Evolutionary conservation across 2,329 filamentous ascomycete genomes (phyloP), one percentile per base, ranked within the genome.

Genomic region (Aspergillus udagawae): DNA sequence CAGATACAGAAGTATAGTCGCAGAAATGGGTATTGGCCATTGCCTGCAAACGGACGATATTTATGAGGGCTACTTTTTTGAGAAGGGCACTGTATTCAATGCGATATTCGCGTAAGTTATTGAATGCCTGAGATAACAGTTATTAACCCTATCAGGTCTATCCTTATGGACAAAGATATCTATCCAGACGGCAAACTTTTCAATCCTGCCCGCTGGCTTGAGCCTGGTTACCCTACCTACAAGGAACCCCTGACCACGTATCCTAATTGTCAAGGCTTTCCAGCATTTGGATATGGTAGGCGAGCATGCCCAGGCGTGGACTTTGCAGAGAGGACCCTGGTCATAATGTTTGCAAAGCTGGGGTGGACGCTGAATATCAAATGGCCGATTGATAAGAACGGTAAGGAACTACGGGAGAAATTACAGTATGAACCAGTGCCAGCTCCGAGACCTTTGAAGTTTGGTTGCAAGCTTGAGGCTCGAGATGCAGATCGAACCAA

Each of bases 221-320:
- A 67, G 53, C 62, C 65, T 44, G 60, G 66, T 35, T 70, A 55
- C 54, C 68, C 68, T 12, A 59, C 57, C 29, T 70, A 67, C 60
- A 65, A 67, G 59, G 64, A 66, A 56, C 67, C 67, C 27, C 63
- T 70, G 29, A 68, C 67, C 17, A 59, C 63, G 38, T 63, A 70
- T 49, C 68, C 68, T n/a, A 63, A 56, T 49, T 61, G 69, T 21
- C 66, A 64, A 58, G 61, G 64, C 50, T 63, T 63, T 52, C 60
- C 63, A 51, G 59, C 60, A 50, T 70, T 70, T 56, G 67, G 66
- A 29, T 69, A 65, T 60, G 68, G 67, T 55, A 62, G 65, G n/a
- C 63, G 68, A 47, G 62, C 64, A 55, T 70, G 67, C 49, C 65
- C 63, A 7, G 68, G 68, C 49, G 64, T 68, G 32, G 63, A 68